Evolutionary conservation across 768 basidiomycete genomes (phyloP).

Genomic region (Hypholoma fasciculare): DNA sequence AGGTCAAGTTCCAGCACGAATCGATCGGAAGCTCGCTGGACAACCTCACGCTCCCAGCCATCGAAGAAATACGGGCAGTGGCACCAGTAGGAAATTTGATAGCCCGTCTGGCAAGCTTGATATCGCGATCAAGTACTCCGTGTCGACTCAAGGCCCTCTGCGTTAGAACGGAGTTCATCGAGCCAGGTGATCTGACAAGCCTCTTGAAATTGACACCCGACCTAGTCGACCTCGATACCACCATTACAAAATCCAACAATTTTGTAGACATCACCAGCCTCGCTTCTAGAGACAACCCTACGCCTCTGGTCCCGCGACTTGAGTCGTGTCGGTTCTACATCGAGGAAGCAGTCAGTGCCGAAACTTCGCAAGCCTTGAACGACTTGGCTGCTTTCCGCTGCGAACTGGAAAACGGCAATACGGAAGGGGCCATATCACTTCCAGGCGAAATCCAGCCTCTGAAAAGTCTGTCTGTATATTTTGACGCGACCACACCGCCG

Average conservation of each 20-base stretch:
- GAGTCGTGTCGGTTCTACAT: constrained; percentile 12
- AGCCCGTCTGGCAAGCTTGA: constrained; percentile 14
- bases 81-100: constrained; percentile 14
- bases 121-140: constrained; percentile 6
- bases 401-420: not conserved
- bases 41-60: constrained; percentile 20
- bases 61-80: constrained; percentile 21
- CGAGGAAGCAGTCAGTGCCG: constrained; percentile 1
- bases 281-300: not conserved
- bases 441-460: constrained; percentile 2
- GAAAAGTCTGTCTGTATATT: constrained; percentile 10
- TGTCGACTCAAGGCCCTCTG: constrained; percentile 17
- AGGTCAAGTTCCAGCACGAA: constrained; percentile 20
- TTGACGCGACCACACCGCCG: not conserved
- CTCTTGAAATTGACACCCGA: constrained; percentile 14
- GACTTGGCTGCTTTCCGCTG: constrained; percentile 9
- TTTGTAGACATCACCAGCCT: constrained; percentile 11
- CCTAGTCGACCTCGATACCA: constrained; percentile 17
- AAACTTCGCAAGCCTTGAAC: constrained; percentile 7
- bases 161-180: constrained; percentile 15
- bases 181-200: constrained; percentile 10
- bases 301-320: constrained; percentile 8
- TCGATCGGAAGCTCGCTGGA: constrained; percentile 12
- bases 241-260: constrained; percentile 5
- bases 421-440: not conserved